Evolutionary conservation across 495 filamentous ascomycete species (phyloP), one percentile per base, ranked within the genome.

Genomic region (Collariella sp.): DNA sequence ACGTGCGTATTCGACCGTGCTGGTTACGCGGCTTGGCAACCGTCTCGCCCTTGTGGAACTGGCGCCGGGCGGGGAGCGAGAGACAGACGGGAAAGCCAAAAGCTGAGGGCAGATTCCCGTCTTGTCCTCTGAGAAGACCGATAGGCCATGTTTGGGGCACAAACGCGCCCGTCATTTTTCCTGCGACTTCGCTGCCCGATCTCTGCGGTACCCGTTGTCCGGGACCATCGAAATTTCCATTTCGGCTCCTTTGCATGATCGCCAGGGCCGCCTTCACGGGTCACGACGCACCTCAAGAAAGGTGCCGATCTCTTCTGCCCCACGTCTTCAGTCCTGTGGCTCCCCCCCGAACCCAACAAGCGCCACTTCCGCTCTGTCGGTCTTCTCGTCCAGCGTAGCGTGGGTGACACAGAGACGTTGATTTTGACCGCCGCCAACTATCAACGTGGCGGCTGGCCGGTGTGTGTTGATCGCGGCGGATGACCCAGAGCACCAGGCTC

Each of bases 241-340:
- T 40, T 45, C 40, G 13, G 45, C 52, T 41, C 39, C 35, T 45
- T 24, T 42, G 52, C 26, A 45, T 49, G 56, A 55, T 59, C 57
- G 51, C 47, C 57, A 55, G 57, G 46, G 39, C 47, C 33, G 50
- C 11, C 13, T 29, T 52, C 48, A 13, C 42, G 33, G 46, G 50
- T 42, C n/a, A n/a, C n/a, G n/a, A n/a, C n/a, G n/a, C n/a, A n/a
- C n/a, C n/a, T n/a, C n/a, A n/a, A n/a, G n/a, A n/a, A n/a, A n/a
- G n/a, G n/a, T n/a, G n/a, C n/a, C n/a, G n/a, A n/a, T n/a, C n/a
- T n/a, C n/a, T n/a, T n/a, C n/a, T n/a, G n/a, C n/a, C n/a, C n/a
- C n/a, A n/a, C n/a, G n/a, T n/a, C n/a, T n/a, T n/a, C n/a, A n/a
- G n/a, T n/a, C n/a, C n/a, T n/a, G n/a, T n/a, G n/a, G n/a, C n/a